These are phyloP conservation scores for Gentiana straminea DNA, from an alignment of 257 asterid species.

Conservation along the genomic window DNA sequence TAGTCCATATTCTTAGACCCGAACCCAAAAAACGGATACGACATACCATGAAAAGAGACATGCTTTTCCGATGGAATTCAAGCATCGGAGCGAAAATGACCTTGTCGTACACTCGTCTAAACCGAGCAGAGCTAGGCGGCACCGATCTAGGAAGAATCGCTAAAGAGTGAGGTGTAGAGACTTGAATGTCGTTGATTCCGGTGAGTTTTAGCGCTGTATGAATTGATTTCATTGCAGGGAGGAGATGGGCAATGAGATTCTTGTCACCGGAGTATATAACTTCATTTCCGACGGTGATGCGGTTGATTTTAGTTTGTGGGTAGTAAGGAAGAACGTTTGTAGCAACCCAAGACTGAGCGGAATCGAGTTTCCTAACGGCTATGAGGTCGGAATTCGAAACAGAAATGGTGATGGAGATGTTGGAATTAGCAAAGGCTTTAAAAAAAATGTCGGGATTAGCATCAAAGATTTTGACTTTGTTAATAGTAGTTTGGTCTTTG, in stretches of 20 bases:
- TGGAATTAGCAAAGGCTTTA: slow-evolving; percentile 26
- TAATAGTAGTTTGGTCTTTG: slow-evolving; percentile 22
- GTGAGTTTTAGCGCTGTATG: slow-evolving; percentile 25
- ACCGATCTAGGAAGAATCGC: slow-evolving; percentile 22
- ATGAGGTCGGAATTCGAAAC: slow-evolving; percentile 16
- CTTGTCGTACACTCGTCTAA: slow-evolving; percentile 25
- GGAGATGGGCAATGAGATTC: slow-evolving; percentile 18
- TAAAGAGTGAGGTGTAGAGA: slow-evolving; percentile 34
- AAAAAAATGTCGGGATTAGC: slow-evolving; percentile 25
- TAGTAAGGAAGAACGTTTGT: slow-evolving; percentile 16
- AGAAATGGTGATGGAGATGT: slow-evolving; percentile 31
- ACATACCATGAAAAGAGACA: slow-evolving; percentile 37
- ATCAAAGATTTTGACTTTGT: slow-evolving; percentile 36
- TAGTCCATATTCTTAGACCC: slow-evolving; percentile 10
- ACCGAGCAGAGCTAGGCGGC: slow-evolving; percentile 31
- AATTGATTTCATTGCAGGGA: slow-evolving; percentile 36
- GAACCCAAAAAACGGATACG: slow-evolving; percentile 36
- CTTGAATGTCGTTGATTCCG: slow-evolving; percentile 19
- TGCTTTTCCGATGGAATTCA: slow-evolving; percentile 30
- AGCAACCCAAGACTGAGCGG: slow-evolving; percentile 23
- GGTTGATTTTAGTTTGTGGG: slow-evolving; percentile 20
- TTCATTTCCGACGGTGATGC: slow-evolving; percentile 25
- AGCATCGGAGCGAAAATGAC: slow-evolving; percentile 24
- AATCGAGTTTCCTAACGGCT: slow-evolving; percentile 11
- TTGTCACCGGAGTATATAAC: slow-evolving; percentile 15